A percentile compares a stretch with the other conserved stretches of the same genome.
These are phyloP conservation scores for Chaetomium fimeti DNA, from an alignment of 495 filamentous ascomycete genomes.

Conservation along the genomic window DNA sequence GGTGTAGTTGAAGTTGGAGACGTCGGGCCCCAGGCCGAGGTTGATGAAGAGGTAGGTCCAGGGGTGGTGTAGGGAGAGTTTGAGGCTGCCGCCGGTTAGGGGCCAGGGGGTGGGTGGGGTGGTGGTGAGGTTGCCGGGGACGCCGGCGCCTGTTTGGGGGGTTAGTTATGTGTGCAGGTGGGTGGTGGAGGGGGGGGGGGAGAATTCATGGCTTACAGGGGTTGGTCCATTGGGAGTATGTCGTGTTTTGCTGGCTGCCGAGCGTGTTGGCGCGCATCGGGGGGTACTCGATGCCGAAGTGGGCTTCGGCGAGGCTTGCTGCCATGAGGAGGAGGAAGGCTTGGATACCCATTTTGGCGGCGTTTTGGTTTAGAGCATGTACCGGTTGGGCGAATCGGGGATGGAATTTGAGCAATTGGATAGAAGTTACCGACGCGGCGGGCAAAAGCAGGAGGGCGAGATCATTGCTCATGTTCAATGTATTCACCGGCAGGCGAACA, in stretches of 20 bases:
- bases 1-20: constrained; percentile 59
- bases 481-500: neutral
- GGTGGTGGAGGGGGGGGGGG: constrained; percentile 11
- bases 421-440: neutral
- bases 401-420: neutral
- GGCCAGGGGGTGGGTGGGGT: constrained; percentile 63
- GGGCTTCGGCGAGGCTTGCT: constrained; percentile 49
- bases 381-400: neutral
- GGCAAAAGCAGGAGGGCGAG: neutral
- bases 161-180: constrained; percentile 16
- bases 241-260: constrained; percentile 20
- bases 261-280: constrained; percentile 56
- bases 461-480: neutral
- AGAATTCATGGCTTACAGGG: constrained; percentile 49
- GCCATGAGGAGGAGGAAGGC: constrained; percentile 37
- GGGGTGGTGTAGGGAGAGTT: constrained; percentile 52
- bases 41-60: constrained; percentile 62
- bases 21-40: constrained; percentile 56
- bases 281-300: constrained; percentile 59
- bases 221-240: constrained; percentile 54
- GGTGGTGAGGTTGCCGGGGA: constrained; percentile 43
- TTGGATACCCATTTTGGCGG: constrained; percentile 35
- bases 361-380: too few species aligned
- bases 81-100: constrained; percentile 53
- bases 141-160: constrained; percentile 51